Evolutionary conservation across 176 grass and related monocot genomes (phyloP), one percentile per base, ranked within the genome.

Genomic region (Lolium multiflorum): DNA sequence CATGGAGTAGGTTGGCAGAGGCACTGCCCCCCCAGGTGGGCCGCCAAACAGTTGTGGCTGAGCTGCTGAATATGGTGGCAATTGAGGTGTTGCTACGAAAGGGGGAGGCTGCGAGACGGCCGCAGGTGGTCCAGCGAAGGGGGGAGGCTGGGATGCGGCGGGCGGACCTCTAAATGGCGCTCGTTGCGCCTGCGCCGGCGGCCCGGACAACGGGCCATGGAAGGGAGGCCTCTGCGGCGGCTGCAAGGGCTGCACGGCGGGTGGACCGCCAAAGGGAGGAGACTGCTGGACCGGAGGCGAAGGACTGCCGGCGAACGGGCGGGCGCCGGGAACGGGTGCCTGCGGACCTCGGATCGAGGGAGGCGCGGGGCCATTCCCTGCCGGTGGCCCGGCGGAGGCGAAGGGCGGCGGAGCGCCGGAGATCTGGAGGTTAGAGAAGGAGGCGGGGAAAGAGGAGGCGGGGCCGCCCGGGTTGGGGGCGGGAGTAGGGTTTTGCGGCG

Each of bases 351-450:
- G 11, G 83, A 77, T 85, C 38, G 81, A 83, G 24, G 71, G 39
- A 8, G 82, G 17, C 22, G 13, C 39, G 3, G 81, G 82, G 25
- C 71, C 71, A 47, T 85, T 76, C 11, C 55, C 83, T 20, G 43
- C 69, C 35, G 70, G 55, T 25, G 70, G 22, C 7, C 26, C 72
- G 57, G 26, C 60, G 28, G 83, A 21, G 9, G 84, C 43, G 35
- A 87, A 87, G 31, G 83, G 35, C 61, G 83, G 31, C 26, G 85
- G 68, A 22, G 78, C 78, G 31, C 78, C 78, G 78, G 85, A 81
- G 78, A 87, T 75, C 56, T 87, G 78, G 28, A 87, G 48, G 7
- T 82, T 82, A 2, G 85, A 82, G 78, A 87, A 87, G 58, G 85
- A 43, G 3, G 57, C 26, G 20, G 85, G 69, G 28, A 87, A 60